Conservation (phyloP, 768 basidiomycete genomes). For the Amanita fuliginea region DNA sequence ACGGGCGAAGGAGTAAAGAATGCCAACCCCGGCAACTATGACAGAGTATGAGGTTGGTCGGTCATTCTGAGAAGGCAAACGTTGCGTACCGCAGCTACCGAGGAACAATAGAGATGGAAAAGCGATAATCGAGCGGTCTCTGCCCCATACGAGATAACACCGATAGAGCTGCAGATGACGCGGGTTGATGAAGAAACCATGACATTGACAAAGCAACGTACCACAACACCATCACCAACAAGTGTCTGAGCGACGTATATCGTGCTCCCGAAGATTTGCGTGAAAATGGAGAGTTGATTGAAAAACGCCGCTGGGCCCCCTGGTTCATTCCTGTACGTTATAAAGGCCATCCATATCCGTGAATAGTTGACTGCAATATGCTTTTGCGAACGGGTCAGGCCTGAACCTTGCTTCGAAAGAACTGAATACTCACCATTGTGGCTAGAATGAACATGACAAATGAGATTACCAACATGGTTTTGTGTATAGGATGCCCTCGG, state of each 20-base stretch:
- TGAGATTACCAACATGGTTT: constrained; percentile 20
- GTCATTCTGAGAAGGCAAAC: background rate
- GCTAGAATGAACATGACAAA: constrained; percentile 21
- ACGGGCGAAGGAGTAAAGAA: constrained; percentile 20
- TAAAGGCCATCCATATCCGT: constrained; percentile 25
- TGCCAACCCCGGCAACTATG: constrained; percentile 6
- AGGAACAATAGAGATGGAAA: constrained; percentile 19
- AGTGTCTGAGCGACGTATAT: constrained; percentile 26
- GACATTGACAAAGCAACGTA: constrained; percentile 8
- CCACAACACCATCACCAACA: constrained; percentile 25
- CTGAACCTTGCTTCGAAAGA: background rate
- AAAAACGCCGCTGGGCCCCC: constrained; percentile 21
- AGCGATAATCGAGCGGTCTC: constrained; percentile 12
- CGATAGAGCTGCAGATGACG: constrained; percentile 15
- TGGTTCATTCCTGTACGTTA: constrained; percentile 11
- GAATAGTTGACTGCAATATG: constrained; percentile 25
- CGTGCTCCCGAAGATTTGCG: constrained; percentile 25
- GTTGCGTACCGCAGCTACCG: constrained; percentile 18
- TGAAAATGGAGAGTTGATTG: constrained; percentile 21
- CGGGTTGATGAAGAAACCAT: background rate
- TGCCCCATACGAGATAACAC: constrained; percentile 22
- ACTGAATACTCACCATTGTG: constrained; percentile 15
- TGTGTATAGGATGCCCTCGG: constrained; percentile 15
- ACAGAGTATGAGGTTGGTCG: background rate
- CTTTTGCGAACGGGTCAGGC: constrained; percentile 8